Evolutionary conservation across 2,329 filamentous ascomycete species (phyloP).

Genomic region (Calonectria honghensis): DNA sequence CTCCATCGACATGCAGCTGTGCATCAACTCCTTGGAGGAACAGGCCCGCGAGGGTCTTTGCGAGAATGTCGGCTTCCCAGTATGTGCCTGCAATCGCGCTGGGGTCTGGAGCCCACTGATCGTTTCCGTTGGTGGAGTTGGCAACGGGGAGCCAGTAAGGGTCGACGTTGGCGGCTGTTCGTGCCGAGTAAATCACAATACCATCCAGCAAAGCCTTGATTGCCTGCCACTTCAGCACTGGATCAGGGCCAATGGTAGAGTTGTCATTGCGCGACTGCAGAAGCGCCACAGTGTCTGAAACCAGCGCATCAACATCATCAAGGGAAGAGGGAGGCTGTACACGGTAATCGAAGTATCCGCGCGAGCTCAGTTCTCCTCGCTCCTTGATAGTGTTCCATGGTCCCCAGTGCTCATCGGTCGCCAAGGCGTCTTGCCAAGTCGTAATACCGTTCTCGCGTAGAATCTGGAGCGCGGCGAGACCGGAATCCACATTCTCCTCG

Average conservation of each 20-base stretch:
- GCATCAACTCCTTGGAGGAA: conserved; percentile 50
- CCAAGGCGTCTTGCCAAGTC: conserved; percentile 54
- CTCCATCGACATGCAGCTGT: conserved; percentile 53
- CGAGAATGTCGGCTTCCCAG: conserved; percentile 51
- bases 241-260: conserved; percentile 39
- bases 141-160: conserved; percentile 50
- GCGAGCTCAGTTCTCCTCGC: conserved; percentile 46
- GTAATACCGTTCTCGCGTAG: conserved; percentile 54
- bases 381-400: conserved; percentile 48
- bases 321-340: conserved; percentile 39
- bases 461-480: conserved; percentile 53
- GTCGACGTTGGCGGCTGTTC: conserved; percentile 54
- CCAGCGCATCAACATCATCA: neutral
- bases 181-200: conserved; percentile 54
- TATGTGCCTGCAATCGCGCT: conserved; percentile 52
- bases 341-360: conserved; percentile 54
- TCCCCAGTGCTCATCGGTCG: conserved; percentile 36
- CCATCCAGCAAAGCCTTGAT: conserved; percentile 55
- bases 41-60: conserved; percentile 50
- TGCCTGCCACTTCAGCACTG: conserved; percentile 54
- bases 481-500: conserved; percentile 47
- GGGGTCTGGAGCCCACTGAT: conserved; percentile 47
- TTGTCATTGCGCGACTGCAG: conserved; percentile 43
- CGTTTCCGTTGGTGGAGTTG: conserved; percentile 39
- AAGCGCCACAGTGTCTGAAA: conserved; percentile 39